Percentiles rank a stretch among this genome's conserved stretches.
phyloP scores from a whole-genome alignment of 164 flowering plant species.

The Dillenia suffruticosa region DNA sequence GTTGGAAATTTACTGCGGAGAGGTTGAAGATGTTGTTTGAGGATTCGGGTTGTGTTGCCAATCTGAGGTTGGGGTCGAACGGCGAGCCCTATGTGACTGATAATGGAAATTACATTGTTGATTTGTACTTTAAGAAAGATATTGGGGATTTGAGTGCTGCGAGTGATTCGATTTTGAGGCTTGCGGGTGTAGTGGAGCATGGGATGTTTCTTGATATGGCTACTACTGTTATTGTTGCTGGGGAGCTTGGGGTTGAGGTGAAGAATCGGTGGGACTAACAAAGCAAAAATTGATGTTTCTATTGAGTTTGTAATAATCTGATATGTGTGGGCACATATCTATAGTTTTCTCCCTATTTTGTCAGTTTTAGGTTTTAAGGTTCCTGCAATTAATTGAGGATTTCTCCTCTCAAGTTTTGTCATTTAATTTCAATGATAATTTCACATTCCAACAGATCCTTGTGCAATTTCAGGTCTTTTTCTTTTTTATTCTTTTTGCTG shows the following conservation, averaged over 20 bases:
- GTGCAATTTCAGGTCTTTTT: too few species aligned
- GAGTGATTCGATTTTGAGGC: conserved; percentile 61
- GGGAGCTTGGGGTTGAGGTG: conserved; percentile 55
- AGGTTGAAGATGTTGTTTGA: conserved; percentile 54
- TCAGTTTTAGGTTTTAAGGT: too few species aligned
- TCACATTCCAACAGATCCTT: too few species aligned
- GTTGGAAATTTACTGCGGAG: conserved; percentile 64
- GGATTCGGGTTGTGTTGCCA: conserved; percentile 61
- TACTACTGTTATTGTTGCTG: conserved; percentile 81
- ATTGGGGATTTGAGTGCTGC: conserved; percentile 73
- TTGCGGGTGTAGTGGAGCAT: conserved; percentile 90
- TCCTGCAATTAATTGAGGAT: too few species aligned
- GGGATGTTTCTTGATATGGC: conserved; percentile 99
- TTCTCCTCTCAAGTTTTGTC: too few species aligned
- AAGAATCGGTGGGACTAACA: conserved; percentile 36
- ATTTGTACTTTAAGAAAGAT: conserved; percentile 70
- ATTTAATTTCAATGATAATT: too few species aligned
- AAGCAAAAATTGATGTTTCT: background rate
- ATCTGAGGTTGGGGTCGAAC: conserved; percentile 40
- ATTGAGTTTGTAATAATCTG: too few species aligned
- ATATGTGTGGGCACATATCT: too few species aligned
- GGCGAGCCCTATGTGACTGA: conserved; percentile 66
- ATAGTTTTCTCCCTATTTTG: too few species aligned
- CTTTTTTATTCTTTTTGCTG: too few species aligned
- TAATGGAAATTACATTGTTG: conserved; percentile 75